Evolutionary conservation across 2,329 filamentous ascomycete species (phyloP).

Genomic region (Ceratocystis cubensis): DNA sequence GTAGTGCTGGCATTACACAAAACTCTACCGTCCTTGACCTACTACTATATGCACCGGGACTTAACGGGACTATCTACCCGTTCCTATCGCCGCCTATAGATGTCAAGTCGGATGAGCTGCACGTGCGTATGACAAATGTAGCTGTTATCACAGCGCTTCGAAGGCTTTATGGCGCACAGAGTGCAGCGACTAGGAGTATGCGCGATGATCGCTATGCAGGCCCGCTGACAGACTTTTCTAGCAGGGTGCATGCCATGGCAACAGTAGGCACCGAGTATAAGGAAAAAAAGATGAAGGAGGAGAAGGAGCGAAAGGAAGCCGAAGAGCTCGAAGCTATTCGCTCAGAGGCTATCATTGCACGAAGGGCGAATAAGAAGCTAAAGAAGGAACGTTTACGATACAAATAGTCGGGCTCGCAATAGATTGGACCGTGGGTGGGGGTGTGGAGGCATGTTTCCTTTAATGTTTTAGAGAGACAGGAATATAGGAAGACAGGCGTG

Average conservation of each 20-base stretch:
- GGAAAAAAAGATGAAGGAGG: neutral
- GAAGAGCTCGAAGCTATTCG: neutral
- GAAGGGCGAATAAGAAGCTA: constrained; percentile 10
- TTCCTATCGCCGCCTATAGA: constrained; percentile 10
- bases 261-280: neutral
- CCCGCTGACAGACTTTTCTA: constrained; percentile 17
- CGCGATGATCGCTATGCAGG: constrained; percentile 14
- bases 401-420: neutral
- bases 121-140: constrained; percentile 11
- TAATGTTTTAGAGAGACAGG: neutral
- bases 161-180: neutral
- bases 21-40: constrained; percentile 1
- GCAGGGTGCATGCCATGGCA: constrained; percentile 16
- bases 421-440: neutral
- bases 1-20: neutral
- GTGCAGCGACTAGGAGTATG: neutral
- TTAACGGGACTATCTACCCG: constrained; percentile 12
- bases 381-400: neutral
- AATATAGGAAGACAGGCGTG: neutral
- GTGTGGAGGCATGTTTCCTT: neutral
- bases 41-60: constrained; percentile 11
- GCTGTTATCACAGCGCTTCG: constrained; percentile 12
- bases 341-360: neutral
- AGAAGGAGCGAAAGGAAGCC: neutral
- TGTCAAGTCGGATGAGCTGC: neutral